Evolutionary conservation across 2,329 filamentous ascomycete species (phyloP).

Genomic region (Neonectria magnoliae): DNA sequence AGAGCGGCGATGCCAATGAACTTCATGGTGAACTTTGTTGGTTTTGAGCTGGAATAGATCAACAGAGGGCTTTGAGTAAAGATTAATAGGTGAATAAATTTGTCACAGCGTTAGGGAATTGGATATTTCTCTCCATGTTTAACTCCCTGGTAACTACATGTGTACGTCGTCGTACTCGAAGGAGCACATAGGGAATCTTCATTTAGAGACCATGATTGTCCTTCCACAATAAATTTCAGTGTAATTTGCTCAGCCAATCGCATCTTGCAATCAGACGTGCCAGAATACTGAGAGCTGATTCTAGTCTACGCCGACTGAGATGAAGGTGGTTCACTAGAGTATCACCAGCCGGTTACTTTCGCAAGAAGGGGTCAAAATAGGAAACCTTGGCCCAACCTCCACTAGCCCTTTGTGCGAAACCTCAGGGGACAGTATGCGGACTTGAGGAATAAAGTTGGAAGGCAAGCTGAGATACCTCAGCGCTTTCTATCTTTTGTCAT

Average conservation of each 20-base stretch:
- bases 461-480: too few relatives aligned
- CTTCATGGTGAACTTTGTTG: constrained; percentile 6
- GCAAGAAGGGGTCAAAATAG: background rate
- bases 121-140: background rate
- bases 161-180: background rate
- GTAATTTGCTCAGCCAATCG: background rate
- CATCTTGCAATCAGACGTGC: background rate
- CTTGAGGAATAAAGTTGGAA: too few relatives aligned
- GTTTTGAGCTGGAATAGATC: background rate
- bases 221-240: background rate
- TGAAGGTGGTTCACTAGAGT: background rate
- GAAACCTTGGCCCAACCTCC: background rate
- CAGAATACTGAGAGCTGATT: background rate
- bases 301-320: background rate
- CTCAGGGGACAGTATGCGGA: too few relatives aligned
- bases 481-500: too few relatives aligned
- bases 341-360: background rate
- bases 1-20: background rate
- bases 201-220: background rate
- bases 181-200: background rate
- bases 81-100: background rate
- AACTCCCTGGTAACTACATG: background rate
- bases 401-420: background rate
- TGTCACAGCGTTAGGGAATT: background rate
- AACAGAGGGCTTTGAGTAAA: background rate